Evolutionary conservation across 176 grass and related monocot species (phyloP).

Genomic region (Cenchrus purpureus): DNA sequence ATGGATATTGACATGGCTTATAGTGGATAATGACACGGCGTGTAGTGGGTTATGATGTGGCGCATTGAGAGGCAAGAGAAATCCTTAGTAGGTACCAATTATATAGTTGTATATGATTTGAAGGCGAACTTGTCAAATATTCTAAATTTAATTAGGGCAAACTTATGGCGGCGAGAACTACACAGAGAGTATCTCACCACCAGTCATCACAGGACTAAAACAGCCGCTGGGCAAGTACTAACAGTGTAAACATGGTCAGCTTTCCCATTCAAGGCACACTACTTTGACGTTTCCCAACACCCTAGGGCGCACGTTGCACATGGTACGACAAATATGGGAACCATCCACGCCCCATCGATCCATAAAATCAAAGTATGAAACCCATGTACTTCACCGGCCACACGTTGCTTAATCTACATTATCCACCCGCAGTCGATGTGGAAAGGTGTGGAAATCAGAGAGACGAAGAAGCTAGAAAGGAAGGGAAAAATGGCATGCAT

Average conservation of each 20-base stretch:
- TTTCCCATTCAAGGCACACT: slow-evolving; percentile 37
- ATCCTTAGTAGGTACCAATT: too few relatives aligned
- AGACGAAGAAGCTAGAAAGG: slow-evolving; percentile 14
- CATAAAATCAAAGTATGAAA: slow-evolving; percentile 24
- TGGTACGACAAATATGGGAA: slow-evolving; percentile 39
- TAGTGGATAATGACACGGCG: too few relatives aligned
- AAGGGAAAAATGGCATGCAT: background rate
- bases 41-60: too few relatives aligned
- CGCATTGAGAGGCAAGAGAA: too few relatives aligned
- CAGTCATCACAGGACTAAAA: background rate
- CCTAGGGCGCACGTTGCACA: slow-evolving; percentile 55
- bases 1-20: too few relatives aligned
- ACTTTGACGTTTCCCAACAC: slow-evolving; percentile 49
- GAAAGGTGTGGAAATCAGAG: slow-evolving; percentile 41
- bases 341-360: background rate
- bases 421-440: slow-evolving; percentile 15
- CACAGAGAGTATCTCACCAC: background rate
- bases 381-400: slow-evolving; percentile 37
- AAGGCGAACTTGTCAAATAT: too few relatives aligned
- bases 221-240: background rate
- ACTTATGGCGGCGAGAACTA: background rate
- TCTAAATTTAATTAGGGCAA: background rate
- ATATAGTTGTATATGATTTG: background rate
- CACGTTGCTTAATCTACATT: slow-evolving; percentile 44
- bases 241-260: slow-evolving; percentile 26